Evolutionary conservation across 345 rosid genomes (phyloP).

Genomic region (Aurinia saxatilis): DNA sequence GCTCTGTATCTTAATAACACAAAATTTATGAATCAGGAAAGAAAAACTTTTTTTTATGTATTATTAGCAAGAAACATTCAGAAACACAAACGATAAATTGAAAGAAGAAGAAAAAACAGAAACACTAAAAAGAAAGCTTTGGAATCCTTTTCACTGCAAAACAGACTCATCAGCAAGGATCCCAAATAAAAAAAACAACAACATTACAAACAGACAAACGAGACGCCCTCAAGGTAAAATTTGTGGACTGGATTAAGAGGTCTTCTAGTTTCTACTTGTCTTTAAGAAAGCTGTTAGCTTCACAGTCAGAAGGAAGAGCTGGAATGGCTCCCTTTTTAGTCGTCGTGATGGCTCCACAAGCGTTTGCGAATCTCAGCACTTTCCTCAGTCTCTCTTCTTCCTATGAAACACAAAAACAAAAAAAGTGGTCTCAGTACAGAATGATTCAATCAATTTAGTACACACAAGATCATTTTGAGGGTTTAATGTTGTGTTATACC

Average conservation of each 20-base stretch:
- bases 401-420: slow-evolving; percentile 20
- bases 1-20: too few relatives aligned
- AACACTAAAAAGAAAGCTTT: not conserved
- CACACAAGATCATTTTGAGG: not conserved
- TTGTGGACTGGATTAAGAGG: not conserved
- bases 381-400: slow-evolving; percentile 67
- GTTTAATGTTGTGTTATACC: slow-evolving; percentile 30
- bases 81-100: not conserved
- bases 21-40: not conserved
- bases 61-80: not conserved
- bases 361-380: slow-evolving; percentile 67
- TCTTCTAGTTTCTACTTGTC: slow-evolving; percentile 11
- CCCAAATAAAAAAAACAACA: not conserved
- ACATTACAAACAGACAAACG: not conserved
- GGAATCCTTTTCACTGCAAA: not conserved
- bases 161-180: not conserved
- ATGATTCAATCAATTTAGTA: not conserved
- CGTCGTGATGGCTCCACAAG: slow-evolving; percentile 95
- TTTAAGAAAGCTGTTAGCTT: slow-evolving; percentile 42
- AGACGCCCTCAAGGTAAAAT: not conserved
- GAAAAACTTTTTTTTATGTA: not conserved
- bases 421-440: not conserved
- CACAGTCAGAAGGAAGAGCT: slow-evolving; percentile 61
- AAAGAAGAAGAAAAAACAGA: not conserved
- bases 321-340: slow-evolving; percentile 96